A percentile compares a stretch with the other conserved stretches of the same genome.
phyloP scores from a whole-genome alignment of 2,329 filamentous ascomycete genomes.

The Byssochlamys sp. region DNA sequence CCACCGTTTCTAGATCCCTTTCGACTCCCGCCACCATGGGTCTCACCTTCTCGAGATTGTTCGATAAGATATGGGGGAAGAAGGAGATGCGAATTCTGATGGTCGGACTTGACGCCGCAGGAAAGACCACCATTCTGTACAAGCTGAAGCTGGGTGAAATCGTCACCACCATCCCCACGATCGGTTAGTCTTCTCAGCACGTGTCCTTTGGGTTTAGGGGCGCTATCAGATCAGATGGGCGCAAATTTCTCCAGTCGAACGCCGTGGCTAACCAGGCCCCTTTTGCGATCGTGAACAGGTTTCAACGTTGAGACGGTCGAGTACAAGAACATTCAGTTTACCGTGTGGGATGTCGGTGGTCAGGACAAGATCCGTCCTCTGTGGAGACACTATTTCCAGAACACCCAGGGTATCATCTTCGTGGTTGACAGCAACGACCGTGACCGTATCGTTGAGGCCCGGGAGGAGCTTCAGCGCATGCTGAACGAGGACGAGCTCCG shows the following conservation, averaged over 20 bases:
- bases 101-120: constrained; percentile 97
- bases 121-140: constrained; percentile 99
- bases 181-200: constrained; percentile 53
- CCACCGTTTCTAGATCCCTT: constrained; percentile 12
- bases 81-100: constrained; percentile 99
- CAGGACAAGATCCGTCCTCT: constrained; percentile 99
- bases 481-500: constrained; percentile 98
- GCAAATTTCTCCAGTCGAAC: background rate
- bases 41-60: constrained; percentile 93
- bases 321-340: constrained; percentile 99
- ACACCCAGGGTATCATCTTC: constrained; percentile 99
- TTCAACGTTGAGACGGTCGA: constrained; percentile 99
- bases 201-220: background rate
- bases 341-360: constrained; percentile 99
- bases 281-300: constrained; percentile 42
- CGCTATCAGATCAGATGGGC: background rate
- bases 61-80: constrained; percentile 94
- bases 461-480: constrained; percentile 94
- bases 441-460: constrained; percentile 92
- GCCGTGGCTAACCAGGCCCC: constrained; percentile 3
- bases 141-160: constrained; percentile 98
- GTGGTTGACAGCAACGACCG: constrained; percentile 98
- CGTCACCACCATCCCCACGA: constrained; percentile 97
- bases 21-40: constrained; percentile 63
- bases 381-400: constrained; percentile 99